Evolutionary conservation across 2,329 filamentous ascomycete genomes (phyloP).

Genomic region (Triangularia setosa): DNA sequence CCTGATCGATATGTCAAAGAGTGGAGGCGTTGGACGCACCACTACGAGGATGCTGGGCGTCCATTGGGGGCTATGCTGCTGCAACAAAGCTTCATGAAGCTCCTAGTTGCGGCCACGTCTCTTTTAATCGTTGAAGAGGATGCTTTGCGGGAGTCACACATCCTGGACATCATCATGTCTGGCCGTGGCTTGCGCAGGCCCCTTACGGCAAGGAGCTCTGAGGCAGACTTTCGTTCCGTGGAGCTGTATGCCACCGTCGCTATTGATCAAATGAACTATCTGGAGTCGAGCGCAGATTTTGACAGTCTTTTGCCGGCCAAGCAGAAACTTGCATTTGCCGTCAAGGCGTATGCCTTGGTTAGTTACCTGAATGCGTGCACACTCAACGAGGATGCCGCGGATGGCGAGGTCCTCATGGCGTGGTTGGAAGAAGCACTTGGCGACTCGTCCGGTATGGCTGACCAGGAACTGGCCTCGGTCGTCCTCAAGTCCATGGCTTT

Average conservation of each 20-base stretch:
- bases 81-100: conserved; percentile 81
- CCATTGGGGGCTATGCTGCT: conserved; percentile 89
- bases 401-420: conserved; percentile 70
- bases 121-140: conserved; percentile 63
- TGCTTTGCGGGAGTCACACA: conserved; percentile 56
- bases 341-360: conserved; percentile 77
- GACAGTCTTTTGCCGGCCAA: conserved; percentile 81
- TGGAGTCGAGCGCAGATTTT: conserved; percentile 90
- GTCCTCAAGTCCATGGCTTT: conserved; percentile 80
- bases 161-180: conserved; percentile 70
- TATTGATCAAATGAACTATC: conserved; percentile 74
- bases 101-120: conserved; percentile 75
- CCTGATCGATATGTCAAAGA: conserved; percentile 66
- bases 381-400: conserved; percentile 75
- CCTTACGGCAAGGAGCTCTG: conserved; percentile 38
- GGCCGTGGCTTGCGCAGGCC: conserved; percentile 47
- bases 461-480: conserved; percentile 70
- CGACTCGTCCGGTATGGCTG: conserved; percentile 77
- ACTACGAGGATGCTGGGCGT: conserved; percentile 74
- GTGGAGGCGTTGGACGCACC: conserved; percentile 82
- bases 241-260: conserved; percentile 68
- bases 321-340: conserved; percentile 78
- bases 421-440: conserved; percentile 83
- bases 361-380: conserved; percentile 83
- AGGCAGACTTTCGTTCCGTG: conserved; percentile 53